These are phyloP conservation scores for Areca catechu DNA, from an alignment of 176 grass and related monocot genomes.

Conservation along the genomic window DNA sequence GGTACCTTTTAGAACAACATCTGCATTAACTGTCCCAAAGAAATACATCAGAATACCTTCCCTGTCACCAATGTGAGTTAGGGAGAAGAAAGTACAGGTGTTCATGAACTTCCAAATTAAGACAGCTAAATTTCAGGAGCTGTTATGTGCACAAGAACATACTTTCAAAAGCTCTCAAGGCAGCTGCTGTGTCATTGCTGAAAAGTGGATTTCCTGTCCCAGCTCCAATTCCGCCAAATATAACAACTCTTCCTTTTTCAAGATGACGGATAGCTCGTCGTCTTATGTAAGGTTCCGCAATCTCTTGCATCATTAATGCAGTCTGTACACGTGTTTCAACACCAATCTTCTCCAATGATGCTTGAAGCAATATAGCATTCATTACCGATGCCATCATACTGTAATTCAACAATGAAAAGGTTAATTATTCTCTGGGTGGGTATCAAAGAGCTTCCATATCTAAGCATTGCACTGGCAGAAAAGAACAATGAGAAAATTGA, in stretches of 20 bases:
- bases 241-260: conserved; percentile 10
- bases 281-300: conserved; percentile 8
- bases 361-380: conserved; percentile 11
- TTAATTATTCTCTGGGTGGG: no score
- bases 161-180: conserved; percentile 1
- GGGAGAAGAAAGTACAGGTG: no score
- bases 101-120: no score
- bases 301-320: conserved; percentile 11
- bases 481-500: no score
- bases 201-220: conserved; percentile 16
- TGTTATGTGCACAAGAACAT: no score
- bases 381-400: background rate
- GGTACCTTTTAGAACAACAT: conserved; percentile 80
- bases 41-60: no score
- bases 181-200: conserved; percentile 8
- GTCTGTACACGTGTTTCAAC: conserved; percentile 3
- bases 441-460: no score
- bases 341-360: conserved; percentile 11
- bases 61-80: no score
- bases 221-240: conserved; percentile 7
- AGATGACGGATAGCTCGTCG: conserved; percentile 10
- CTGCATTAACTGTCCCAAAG: conserved; percentile 59
- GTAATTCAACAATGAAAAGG: no score
- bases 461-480: no score
- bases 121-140: no score